A percentile compares a stretch with the other conserved stretches of the same genome.
phyloP scores from a whole-genome alignment of 164 flowering plant genomes.

The Santalum album region DNA sequence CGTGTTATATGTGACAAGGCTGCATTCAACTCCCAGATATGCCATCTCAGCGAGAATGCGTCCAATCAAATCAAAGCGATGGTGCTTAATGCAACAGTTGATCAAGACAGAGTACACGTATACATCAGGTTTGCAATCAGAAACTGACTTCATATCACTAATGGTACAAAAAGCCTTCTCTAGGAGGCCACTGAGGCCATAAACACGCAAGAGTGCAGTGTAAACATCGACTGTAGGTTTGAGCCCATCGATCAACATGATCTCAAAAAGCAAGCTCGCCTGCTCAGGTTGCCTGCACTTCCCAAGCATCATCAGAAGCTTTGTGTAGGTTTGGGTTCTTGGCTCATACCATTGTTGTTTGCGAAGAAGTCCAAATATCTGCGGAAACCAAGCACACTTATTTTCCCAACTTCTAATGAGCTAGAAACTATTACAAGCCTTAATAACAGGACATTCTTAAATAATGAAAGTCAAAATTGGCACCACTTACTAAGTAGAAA shows the following conservation, averaged over 20 bases:
- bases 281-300: slow-evolving; percentile 58
- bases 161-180: slow-evolving; percentile 51
- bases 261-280: slow-evolving; percentile 65
- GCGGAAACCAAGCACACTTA: not conserved
- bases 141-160: slow-evolving; percentile 61
- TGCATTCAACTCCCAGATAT: slow-evolving; percentile 49
- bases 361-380: slow-evolving; percentile 77
- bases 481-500: too few relatives aligned
- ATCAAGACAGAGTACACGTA: slow-evolving; percentile 63
- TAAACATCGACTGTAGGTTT: slow-evolving; percentile 70
- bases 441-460: not conserved
- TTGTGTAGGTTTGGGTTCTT: slow-evolving; percentile 71
- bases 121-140: slow-evolving; percentile 74
- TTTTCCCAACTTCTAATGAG: not conserved
- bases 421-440: too few relatives aligned
- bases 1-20: slow-evolving; percentile 62
- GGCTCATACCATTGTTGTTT: slow-evolving; percentile 85
- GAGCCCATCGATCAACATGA: slow-evolving; percentile 62
- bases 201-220: slow-evolving; percentile 73
- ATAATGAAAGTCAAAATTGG: too few relatives aligned
- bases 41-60: slow-evolving; percentile 60
- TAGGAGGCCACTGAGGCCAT: slow-evolving; percentile 57
- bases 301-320: slow-evolving; percentile 74
- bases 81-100: slow-evolving; percentile 40
- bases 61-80: slow-evolving; percentile 47